These are phyloP conservation scores for Polyporus tsugae DNA, from an alignment of 1,284 basidiomycete species.

Conservation along the genomic window DNA sequence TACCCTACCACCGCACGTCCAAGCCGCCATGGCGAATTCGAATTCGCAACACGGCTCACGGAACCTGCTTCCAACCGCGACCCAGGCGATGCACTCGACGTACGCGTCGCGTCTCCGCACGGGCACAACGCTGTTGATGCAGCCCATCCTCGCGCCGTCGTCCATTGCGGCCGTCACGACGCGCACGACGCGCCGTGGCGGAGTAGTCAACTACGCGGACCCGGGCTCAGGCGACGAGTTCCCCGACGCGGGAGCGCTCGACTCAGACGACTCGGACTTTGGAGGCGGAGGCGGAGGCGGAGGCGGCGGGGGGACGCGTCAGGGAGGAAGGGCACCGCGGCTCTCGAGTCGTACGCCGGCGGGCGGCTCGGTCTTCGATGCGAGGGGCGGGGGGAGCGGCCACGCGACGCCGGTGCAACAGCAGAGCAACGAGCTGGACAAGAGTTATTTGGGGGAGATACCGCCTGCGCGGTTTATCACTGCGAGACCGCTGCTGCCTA, in stretches of 20 bases:
- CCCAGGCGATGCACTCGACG: conserved; percentile 84
- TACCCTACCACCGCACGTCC: conserved; percentile 15
- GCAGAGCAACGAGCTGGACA: conserved; percentile 67
- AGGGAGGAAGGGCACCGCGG: conserved; percentile 49
- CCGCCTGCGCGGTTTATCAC: conserved; percentile 85
- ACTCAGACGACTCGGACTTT: conserved; percentile 79
- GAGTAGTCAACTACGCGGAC: conserved; percentile 88
- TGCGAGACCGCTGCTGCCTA: conserved; percentile 62
- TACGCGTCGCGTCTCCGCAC: conserved; percentile 95
- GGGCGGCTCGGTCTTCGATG: conserved; percentile 47
- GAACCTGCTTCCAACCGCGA: conserved; percentile 61
- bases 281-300: conserved; percentile 44
- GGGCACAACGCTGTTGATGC: conserved; percentile 89
- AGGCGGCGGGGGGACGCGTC: conserved; percentile 58
- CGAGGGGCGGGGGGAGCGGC: conserved; percentile 26
- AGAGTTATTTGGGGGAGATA: conserved; percentile 89
- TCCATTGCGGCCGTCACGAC: conserved; percentile 48
- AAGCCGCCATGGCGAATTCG: conserved; percentile 15
- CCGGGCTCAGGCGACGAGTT: conserved; percentile 85
- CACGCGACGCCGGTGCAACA: conserved; percentile 24
- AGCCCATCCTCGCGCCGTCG: conserved; percentile 74
- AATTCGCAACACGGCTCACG: conserved; percentile 48
- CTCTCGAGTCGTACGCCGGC: conserved; percentile 47
- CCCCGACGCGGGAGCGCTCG: conserved; percentile 79
- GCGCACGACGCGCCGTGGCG: conserved; percentile 62